Base-by-base conservation (phyloP, 345 rosid species). In the Aquilaria yunnanensis region DNA sequence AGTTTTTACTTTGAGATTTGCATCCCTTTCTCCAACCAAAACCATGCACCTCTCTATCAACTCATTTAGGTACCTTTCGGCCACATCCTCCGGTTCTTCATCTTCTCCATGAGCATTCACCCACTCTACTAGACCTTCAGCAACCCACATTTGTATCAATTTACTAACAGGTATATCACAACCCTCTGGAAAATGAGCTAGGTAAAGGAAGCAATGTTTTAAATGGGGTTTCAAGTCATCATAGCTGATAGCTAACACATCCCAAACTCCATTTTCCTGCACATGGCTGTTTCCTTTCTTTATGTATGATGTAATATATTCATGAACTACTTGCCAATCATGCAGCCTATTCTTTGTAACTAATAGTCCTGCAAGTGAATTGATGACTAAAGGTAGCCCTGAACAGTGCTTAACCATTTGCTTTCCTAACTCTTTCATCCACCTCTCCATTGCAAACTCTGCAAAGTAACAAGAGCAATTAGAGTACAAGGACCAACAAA, bases 1-100 rank as follows among this genome's bases (percentile, higher is more conserved):
- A 29, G 66, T 63, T 50, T 63, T 33, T 2, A 64, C 45, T 54
- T 56, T 64, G 33, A 56, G 65, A 32, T 3, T 12, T 14, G 23
- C 30, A 51, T 49, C 67, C 37, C 46, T 30, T 52, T 60, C 33
- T 33, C 16, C 75, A 34, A 66, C 77, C 32, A 74, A 55, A 54
- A 80, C 72, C 78, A 83, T 65, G 14, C 68, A 68, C 67, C 83
- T 74, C 16, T 68, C 61, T 0, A 59, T 56, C 51, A 83, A 61
- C 69, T 74, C 72, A 32, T 45, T 54, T 31, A 80, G 55, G 50
- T 59, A 68, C 37, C 50, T 11, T 32, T 75, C 68, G 0, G 70
- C 79, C 3, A 56, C 66, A 58, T 80, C 71, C 54, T 65, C 78
- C 1, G 57, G 32, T 13, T 12, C 68, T 45, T 63, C 72, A 16